These are phyloP conservation scores for Evernia prunastri DNA, from an alignment of 495 filamentous ascomycete species.

Conservation along the genomic window DNA sequence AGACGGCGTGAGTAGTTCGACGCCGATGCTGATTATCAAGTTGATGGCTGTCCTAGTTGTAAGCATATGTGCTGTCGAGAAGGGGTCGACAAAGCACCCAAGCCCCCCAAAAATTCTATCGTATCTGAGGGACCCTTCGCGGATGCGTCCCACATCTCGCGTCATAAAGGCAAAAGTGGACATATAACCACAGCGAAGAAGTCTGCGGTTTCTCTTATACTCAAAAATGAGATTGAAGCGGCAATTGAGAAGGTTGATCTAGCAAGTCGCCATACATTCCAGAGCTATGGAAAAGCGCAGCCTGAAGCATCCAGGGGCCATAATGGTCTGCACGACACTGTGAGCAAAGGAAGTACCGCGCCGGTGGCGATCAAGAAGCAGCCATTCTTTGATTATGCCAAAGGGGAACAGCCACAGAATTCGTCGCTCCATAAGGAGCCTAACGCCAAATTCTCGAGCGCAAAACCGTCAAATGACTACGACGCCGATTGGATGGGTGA, in stretches of 20 bases:
- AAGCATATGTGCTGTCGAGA: conserved; percentile 87
- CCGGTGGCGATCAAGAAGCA: conserved; percentile 30
- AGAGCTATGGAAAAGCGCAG: conserved; percentile 23
- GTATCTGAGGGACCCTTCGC: conserved; percentile 14
- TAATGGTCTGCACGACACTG: conserved; percentile 33
- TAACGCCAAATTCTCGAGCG: neutral
- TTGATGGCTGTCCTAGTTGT: conserved; percentile 41
- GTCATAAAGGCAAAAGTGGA: neutral
- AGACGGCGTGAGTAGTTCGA: conserved; percentile 44
- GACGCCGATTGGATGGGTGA: conserved; percentile 35
- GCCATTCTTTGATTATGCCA: conserved; percentile 30
- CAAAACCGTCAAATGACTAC: conserved; percentile 34
- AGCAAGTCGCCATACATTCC: conserved; percentile 25
- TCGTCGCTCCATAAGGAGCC: conserved; percentile 13
- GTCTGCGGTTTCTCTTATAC: neutral
- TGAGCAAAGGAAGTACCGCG: conserved; percentile 24
- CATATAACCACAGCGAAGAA: conserved; percentile 19
- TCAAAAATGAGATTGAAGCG: conserved; percentile 8
- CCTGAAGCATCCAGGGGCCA: conserved; percentile 31
- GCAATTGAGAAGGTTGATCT: conserved; percentile 33
- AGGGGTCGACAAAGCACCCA: conserved; percentile 72
- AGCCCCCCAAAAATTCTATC: conserved; percentile 38
- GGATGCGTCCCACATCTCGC: neutral
- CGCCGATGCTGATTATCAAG: neutral
- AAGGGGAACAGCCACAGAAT: conserved; percentile 21